These are phyloP conservation scores for Boletus huronensis DNA, from an alignment of 768 basidiomycete species.

Conservation along the genomic window DNA sequence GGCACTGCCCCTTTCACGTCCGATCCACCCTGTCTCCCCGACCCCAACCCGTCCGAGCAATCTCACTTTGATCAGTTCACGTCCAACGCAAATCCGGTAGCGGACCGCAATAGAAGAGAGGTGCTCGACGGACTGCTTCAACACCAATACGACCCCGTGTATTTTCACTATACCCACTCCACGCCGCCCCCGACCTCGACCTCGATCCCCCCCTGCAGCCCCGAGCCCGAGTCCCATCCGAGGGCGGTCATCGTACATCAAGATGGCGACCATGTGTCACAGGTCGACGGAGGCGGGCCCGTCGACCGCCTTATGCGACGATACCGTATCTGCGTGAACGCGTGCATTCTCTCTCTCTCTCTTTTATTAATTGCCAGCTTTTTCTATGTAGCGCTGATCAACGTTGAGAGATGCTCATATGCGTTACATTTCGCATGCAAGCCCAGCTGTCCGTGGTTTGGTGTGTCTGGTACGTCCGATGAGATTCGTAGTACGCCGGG, in stretches of 20 bases:
- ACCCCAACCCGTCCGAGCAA: conserved; percentile 18
- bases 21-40: not conserved
- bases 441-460: too few relatives aligned
- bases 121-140: conserved; percentile 62
- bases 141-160: conserved; percentile 70
- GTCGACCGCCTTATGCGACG: not conserved
- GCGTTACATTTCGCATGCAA: too few relatives aligned
- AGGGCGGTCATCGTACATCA: not conserved
- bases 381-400: too few relatives aligned
- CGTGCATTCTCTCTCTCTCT: too few relatives aligned
- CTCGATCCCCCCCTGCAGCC: too few relatives aligned
- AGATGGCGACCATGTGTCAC: not conserved
- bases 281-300: too few relatives aligned
- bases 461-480: too few relatives aligned
- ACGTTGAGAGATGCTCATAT: too few relatives aligned
- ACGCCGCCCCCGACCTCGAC: conserved; percentile 3
- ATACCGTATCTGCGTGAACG: not conserved
- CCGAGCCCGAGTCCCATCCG: conserved; percentile 23
- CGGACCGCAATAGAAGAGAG: conserved; percentile 47
- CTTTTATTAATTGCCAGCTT: too few relatives aligned
- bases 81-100: conserved; percentile 51
- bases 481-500: too few relatives aligned
- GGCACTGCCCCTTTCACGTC: not conserved
- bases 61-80: conserved; percentile 59
- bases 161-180: conserved; percentile 40